Evolutionary conservation across 257 asterid genomes (phyloP), one percentile per base, ranked within the genome.

Genomic region (Nicotiana tomentosiformis): DNA sequence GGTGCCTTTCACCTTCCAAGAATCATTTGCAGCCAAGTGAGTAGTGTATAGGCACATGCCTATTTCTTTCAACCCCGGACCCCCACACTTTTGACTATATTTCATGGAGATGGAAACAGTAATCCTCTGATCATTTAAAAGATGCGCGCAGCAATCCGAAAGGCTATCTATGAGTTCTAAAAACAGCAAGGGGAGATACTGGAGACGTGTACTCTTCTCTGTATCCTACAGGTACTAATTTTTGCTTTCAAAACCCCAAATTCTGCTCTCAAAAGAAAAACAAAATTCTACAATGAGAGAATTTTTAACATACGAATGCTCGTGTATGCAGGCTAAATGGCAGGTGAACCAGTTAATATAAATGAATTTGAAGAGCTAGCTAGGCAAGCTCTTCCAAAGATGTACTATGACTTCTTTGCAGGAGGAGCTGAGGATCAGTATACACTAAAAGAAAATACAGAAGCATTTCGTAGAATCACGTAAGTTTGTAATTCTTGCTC

Each of bases 401-500:
- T 90, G 97, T 88, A 85, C 83, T 92, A 90, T 32, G 97, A 92
- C 86, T 91, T n/a, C 77, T 89, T 74, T 46, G 83, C 90, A 29
- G 95, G 93, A 18, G 97, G 93, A 78, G 90, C 97, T 55, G 97
- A 92, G 88, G 95, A 92, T 35, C 88, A 91, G 60, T 86, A 89
- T 74, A 92, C 97, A 7, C 90, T 91, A 0, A 82, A 86, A 84
- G 90, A 91, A 81, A 92, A 92, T 39, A 82, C 77, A 29, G 87
- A 87, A 85, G 90, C 93, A 33, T 91, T 90, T 90, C 81, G 30
- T 14, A 86, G 90, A 82, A 91, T 91, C 60, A 81, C 23, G 95
- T 86, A 82, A 89, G 87, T 77, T 74, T 58, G 46, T 7, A 30
- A 12, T 76, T 46, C 7, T 23, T 17, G 12, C n/a, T 56, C 49